Percentiles rank a stretch among this genome's conserved stretches.
These are phyloP conservation scores for Effrenium voratum DNA, from an alignment of 73 alveolate genomes.

Conservation along the genomic window DNA sequence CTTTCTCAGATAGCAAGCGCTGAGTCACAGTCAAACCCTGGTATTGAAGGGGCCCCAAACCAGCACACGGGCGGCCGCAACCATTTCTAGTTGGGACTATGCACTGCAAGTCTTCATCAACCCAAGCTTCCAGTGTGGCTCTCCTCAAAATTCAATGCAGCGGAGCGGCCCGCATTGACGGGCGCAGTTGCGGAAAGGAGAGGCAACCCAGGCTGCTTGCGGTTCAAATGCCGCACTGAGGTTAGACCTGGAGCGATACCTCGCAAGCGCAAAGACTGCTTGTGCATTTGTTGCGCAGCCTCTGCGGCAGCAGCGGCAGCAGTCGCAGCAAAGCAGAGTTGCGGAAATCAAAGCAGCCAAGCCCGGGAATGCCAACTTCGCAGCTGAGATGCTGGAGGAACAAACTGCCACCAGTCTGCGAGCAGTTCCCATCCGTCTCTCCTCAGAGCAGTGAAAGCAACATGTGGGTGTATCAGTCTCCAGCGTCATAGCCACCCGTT, in stretches of 20 bases:
- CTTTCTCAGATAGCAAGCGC: too few relatives aligned
- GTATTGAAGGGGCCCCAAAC: too few relatives aligned
- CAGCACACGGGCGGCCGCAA: too few relatives aligned
- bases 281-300: not conserved
- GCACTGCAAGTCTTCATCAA: too few relatives aligned
- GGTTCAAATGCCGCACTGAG: not conserved
- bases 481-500: too few relatives aligned
- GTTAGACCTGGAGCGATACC: constrained; percentile 55
- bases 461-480: too few relatives aligned
- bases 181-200: constrained; percentile 30
- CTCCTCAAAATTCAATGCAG: too few relatives aligned
- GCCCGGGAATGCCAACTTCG: not conserved
- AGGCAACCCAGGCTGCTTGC: constrained; percentile 92
- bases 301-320: not conserved
- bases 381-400: constrained; percentile 30
- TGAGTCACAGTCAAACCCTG: too few relatives aligned
- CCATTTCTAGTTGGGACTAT: too few relatives aligned
- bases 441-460: too few relatives aligned
- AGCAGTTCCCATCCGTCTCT: not conserved
- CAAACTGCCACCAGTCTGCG: constrained; percentile 26
- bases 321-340: not conserved
- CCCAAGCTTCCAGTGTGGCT: too few relatives aligned
- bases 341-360: not conserved
- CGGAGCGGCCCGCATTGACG: too few relatives aligned
- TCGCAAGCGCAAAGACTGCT: not conserved